phyloP scores from a whole-genome alignment of 2,329 filamentous ascomycete genomes.

The Aspergillus sp. region DNA sequence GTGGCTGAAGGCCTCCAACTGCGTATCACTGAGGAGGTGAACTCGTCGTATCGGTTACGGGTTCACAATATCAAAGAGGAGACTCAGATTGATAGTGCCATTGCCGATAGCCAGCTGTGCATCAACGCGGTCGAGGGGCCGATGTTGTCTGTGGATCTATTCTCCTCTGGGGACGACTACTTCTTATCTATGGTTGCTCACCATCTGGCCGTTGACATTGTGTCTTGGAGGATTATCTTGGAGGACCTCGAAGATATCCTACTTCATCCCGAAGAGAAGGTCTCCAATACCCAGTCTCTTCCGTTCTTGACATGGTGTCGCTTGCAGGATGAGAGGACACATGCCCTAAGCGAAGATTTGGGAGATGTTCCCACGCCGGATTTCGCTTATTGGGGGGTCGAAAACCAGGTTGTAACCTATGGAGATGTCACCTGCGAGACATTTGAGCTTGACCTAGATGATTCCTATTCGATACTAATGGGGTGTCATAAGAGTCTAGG shows the following conservation, averaged over 20 bases:
- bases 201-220: slow-evolving; percentile 41
- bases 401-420: slow-evolving; percentile 30
- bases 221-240: slow-evolving; percentile 42
- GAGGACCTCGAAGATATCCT: slow-evolving; percentile 41
- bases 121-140: slow-evolving; percentile 40
- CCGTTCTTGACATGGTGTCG: slow-evolving; percentile 40
- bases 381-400: slow-evolving; percentile 37
- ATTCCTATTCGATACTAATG: slow-evolving; percentile 29
- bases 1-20: slow-evolving; percentile 24
- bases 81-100: slow-evolving; percentile 23
- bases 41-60: slow-evolving; percentile 29
- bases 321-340: slow-evolving; percentile 30
- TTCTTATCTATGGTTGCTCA: slow-evolving; percentile 38
- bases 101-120: slow-evolving; percentile 32
- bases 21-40: slow-evolving; percentile 29
- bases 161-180: slow-evolving; percentile 33
- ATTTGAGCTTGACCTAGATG: slow-evolving; percentile 33
- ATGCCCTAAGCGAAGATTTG: slow-evolving; percentile 10
- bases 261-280: slow-evolving; percentile 26
- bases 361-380: slow-evolving; percentile 30
- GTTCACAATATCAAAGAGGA: slow-evolving; percentile 20
- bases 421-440: slow-evolving; percentile 36
- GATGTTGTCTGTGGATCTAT: slow-evolving; percentile 44
- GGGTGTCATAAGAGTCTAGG: slow-evolving; percentile 33
- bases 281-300: slow-evolving; percentile 25